Percentiles rank a stretch among this genome's conserved stretches.
These are phyloP conservation scores for Nicotiana otophora DNA, from an alignment of 257 asterid genomes.

Conservation along the genomic window DNA sequence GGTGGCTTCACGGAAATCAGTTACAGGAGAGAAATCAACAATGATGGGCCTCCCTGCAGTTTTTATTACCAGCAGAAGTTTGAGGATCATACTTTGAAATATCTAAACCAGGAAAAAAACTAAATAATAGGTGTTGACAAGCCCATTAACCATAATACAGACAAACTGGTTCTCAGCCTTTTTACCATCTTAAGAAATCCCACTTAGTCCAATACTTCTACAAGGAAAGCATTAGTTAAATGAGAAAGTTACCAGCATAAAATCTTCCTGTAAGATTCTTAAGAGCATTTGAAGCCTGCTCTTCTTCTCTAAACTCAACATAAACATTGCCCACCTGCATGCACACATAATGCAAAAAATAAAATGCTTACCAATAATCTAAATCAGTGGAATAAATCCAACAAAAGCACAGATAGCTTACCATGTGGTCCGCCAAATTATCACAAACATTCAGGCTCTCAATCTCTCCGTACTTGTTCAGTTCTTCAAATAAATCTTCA, in stretches of 20 bases:
- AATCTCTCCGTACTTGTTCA: slow-evolving; percentile 28
- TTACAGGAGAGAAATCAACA: slow-evolving; percentile 89
- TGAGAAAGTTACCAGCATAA: slow-evolving; percentile 7
- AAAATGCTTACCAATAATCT: neutral
- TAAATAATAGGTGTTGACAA: neutral
- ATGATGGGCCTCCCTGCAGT: slow-evolving; percentile 83
- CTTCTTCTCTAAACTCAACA: slow-evolving; percentile 28
- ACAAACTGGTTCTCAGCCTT: neutral
- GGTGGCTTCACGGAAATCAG: slow-evolving; percentile 93
- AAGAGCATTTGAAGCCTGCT: slow-evolving; percentile 27
- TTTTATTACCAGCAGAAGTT: slow-evolving; percentile 7
- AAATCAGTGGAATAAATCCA: neutral
- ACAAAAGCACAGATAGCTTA: neutral
- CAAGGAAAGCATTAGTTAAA: neutral
- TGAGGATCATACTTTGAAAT: neutral
- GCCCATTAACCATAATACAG: neutral
- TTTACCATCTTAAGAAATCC: neutral
- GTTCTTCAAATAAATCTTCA: slow-evolving; percentile 27
- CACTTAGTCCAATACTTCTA: neutral
- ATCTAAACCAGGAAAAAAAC: neutral
- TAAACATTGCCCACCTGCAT: slow-evolving; percentile 26
- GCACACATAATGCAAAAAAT: neutral
- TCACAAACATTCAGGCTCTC: slow-evolving; percentile 29
- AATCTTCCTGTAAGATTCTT: slow-evolving; percentile 9
- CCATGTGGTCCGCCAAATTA: slow-evolving; percentile 33